Evolutionary conservation across 179 eudicot genomes (phyloP).

Genomic region (Nepenthes alata): DNA sequence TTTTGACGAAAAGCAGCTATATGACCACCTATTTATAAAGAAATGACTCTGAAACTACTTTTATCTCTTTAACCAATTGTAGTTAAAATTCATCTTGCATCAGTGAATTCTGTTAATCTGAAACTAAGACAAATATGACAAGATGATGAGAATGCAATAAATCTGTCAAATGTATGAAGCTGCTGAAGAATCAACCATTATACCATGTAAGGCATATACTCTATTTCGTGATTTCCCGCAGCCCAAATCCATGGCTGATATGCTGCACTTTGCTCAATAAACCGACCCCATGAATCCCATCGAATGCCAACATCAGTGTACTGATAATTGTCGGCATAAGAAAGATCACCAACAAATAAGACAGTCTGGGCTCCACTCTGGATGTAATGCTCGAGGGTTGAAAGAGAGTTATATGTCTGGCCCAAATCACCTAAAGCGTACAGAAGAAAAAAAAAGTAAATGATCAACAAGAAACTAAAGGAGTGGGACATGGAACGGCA

Average conservation of each 20-base stretch:
- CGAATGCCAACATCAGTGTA: constrained; percentile 68
- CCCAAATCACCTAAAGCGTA: constrained; percentile 78
- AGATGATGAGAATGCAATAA: not conserved
- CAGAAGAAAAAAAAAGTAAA: not conserved
- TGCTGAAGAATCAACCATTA: constrained; percentile 3
- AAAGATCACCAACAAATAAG: constrained; percentile 89
- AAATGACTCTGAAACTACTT: no score
- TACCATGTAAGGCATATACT: constrained; percentile 85
- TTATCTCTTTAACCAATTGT: no score
- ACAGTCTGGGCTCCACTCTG: constrained; percentile 61
- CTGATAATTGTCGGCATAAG: constrained; percentile 81
- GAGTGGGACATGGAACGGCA: no score
- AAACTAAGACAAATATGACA: not conserved
- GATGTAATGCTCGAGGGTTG: constrained; percentile 71
- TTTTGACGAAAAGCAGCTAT: no score
- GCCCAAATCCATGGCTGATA: constrained; percentile 98
- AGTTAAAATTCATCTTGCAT: no score
- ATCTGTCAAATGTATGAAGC: no score
- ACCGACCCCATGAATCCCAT: constrained; percentile 96
- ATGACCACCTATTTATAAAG: no score
- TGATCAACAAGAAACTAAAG: no score
- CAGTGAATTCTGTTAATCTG: not conserved
- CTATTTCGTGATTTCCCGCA: constrained; percentile 95
- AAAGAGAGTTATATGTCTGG: constrained; percentile 80
- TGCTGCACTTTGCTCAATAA: constrained; percentile 62